A percentile compares a stretch with the other conserved stretches of the same genome.
These are phyloP conservation scores for Melaleuca alternifolia DNA, from an alignment of 345 rosid genomes.

Conservation along the genomic window DNA sequence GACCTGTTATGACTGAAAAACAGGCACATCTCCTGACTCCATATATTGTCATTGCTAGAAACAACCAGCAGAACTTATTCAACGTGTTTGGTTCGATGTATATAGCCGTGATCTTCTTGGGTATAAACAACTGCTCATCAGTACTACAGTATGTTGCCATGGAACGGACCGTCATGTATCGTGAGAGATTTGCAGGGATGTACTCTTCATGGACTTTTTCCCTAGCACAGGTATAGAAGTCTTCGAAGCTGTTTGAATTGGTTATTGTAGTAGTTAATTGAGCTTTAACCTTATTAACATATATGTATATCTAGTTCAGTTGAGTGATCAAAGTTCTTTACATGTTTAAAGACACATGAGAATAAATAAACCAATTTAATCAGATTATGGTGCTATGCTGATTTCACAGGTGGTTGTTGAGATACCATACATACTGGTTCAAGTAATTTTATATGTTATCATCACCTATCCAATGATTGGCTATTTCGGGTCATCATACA, in stretches of 20 bases:
- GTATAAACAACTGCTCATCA: conserved; percentile 52
- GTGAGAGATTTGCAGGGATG: conserved; percentile 83
- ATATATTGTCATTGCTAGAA: conserved; percentile 20
- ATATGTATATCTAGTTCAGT: neutral
- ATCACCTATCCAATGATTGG: conserved; percentile 70
- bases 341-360: neutral
- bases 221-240: conserved; percentile 42
- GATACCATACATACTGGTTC: conserved; percentile 51
- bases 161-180: conserved; percentile 55
- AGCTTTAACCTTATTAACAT: neutral
- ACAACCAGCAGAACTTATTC: conserved; percentile 53
- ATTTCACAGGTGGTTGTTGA: conserved; percentile 48
- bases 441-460: conserved; percentile 25
- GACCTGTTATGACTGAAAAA: neutral
- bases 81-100: conserved; percentile 53
- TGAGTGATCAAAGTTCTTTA: neutral
- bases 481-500: conserved; percentile 28
- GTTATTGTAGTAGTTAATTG: neutral
- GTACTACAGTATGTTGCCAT: conserved; percentile 41
- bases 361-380: neutral
- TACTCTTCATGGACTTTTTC: conserved; percentile 66
- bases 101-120: conserved; percentile 37
- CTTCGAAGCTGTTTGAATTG: neutral
- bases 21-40: neutral
- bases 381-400: neutral